phyloP scores from a whole-genome alignment of 2,329 filamentous ascomycete species.

The Penicillium concentricum region DNA sequence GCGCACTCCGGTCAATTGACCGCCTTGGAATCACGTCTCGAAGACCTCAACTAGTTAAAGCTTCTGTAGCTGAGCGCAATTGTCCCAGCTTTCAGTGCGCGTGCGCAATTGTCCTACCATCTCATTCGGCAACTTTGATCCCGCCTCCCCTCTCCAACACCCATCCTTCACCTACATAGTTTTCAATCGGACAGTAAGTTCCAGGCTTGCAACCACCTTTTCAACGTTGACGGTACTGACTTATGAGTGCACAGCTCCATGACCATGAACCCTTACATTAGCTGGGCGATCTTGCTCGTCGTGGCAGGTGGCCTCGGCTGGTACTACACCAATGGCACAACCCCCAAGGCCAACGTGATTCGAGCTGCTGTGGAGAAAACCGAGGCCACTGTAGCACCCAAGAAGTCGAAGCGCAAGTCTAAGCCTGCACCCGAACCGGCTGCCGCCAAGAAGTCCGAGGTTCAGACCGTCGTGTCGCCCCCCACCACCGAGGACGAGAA shows the following conservation, averaged over 20 bases:
- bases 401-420: constrained; percentile 45
- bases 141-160: not conserved
- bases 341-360: constrained; percentile 33
- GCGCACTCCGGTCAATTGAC: constrained; percentile 4
- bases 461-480: constrained; percentile 31
- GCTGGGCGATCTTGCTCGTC: constrained; percentile 45
- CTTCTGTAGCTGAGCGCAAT: constrained; percentile 2
- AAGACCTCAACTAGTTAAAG: not conserved
- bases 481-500: constrained; percentile 31
- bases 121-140: not conserved
- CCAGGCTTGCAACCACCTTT: not conserved
- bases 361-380: constrained; percentile 35
- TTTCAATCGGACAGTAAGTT: constrained; percentile 10
- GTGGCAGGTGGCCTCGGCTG: constrained; percentile 43
- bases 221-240: constrained; percentile 2
- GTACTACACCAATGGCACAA: constrained; percentile 41
- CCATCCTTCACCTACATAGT: not conserved
- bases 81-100: not conserved
- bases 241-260: constrained; percentile 20
- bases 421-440: constrained; percentile 31
- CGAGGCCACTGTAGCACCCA: constrained; percentile 32
- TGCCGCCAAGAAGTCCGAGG: constrained; percentile 29
- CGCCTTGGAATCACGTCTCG: constrained; percentile 1
- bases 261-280: constrained; percentile 46
- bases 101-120: constrained; percentile 1